A percentile compares a stretch with the other conserved stretches of the same genome.
Conservation (phyloP, 768 basidiomycete genomes). For the Phylloporus scabripes region DNA sequence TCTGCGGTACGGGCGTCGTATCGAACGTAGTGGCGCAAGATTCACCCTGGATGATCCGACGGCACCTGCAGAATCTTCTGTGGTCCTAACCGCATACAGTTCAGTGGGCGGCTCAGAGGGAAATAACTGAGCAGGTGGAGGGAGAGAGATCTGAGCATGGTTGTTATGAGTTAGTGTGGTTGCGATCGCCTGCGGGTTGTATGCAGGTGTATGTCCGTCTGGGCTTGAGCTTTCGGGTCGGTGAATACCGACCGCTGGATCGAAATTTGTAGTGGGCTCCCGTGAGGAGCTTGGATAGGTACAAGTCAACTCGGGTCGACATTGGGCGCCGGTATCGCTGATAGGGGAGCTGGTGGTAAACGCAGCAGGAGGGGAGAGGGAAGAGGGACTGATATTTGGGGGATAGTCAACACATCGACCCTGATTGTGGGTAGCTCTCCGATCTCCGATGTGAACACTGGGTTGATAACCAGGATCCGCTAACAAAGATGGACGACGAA, state of each 20-base stretch:
- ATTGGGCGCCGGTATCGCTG: slow-evolving; percentile 10
- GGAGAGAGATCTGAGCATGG: slow-evolving; percentile 25
- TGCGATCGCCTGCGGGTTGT: slow-evolving; percentile 6
- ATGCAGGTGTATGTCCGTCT: slow-evolving; percentile 6
- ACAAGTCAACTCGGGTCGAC: slow-evolving; percentile 14
- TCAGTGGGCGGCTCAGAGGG: slow-evolving; percentile 24
- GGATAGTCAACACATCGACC: slow-evolving; percentile 13
- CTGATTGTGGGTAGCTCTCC: slow-evolving; percentile 13
- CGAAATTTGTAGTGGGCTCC: slow-evolving; percentile 13
- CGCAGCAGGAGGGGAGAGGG: slow-evolving; percentile 5
- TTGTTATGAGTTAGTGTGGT: slow-evolving; percentile 8
- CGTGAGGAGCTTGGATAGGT: slow-evolving; percentile 17
- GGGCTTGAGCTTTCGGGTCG: slow-evolving; percentile 6
- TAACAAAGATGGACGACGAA: slow-evolving; percentile 29
- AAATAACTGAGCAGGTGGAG: slow-evolving; percentile 30
- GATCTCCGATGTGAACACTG: slow-evolving; percentile 6
- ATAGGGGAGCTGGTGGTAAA: slow-evolving; percentile 2
- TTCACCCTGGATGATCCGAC: slow-evolving; percentile 32
- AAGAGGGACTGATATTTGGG: not conserved
- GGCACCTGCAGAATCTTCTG: slow-evolving; percentile 15
- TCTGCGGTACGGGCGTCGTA: slow-evolving; percentile 57
- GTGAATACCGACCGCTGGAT: slow-evolving; percentile 16
- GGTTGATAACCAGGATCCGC: slow-evolving; percentile 9
- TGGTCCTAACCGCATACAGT: slow-evolving; percentile 26
- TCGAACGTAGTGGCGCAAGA: slow-evolving; percentile 53